These are phyloP conservation scores for Pseudopyricularia cyperi DNA, from an alignment of 2,329 filamentous ascomycete species.

Conservation along the genomic window DNA sequence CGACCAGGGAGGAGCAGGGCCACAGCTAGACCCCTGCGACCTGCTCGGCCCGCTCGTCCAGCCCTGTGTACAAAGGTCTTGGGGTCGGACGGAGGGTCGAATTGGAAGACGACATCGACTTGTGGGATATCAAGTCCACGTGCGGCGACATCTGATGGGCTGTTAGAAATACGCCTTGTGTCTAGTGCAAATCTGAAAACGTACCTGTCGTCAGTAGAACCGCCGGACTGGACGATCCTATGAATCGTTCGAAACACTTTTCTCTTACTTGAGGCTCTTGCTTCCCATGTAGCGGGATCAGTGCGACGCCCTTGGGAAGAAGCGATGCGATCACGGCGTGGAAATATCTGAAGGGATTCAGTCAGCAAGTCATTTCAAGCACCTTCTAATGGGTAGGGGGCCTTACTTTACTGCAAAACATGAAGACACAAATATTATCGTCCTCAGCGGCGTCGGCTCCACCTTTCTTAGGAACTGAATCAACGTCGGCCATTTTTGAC, in stretches of 20 bases:
- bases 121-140: conserved; percentile 84
- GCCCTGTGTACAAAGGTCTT: conserved; percentile 94
- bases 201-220: conserved; percentile 56
- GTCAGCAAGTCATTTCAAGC: background rate
- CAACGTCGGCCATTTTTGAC: conserved; percentile 67
- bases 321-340: conserved; percentile 64
- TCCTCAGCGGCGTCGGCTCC: conserved; percentile 65
- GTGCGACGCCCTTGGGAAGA: conserved; percentile 51
- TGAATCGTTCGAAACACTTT: conserved; percentile 75
- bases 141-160: conserved; percentile 62
- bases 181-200: background rate
- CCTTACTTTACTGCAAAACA: conserved; percentile 84
- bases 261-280: conserved; percentile 77
- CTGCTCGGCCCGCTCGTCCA: conserved; percentile 80
- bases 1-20: conserved; percentile 73
- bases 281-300: conserved; percentile 84
- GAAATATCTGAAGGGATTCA: conserved; percentile 29
- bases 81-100: conserved; percentile 72
- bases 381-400: background rate
- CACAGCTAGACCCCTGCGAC: conserved; percentile 71
- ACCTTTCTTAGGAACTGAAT: conserved; percentile 56
- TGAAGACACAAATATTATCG: conserved; percentile 85
- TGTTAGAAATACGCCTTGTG: background rate
- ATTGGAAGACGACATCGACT: conserved; percentile 81
- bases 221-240: conserved; percentile 59